These are phyloP conservation scores for Mucuna pruriens DNA, from an alignment of 306 rosid species.

Conservation along the genomic window DNA sequence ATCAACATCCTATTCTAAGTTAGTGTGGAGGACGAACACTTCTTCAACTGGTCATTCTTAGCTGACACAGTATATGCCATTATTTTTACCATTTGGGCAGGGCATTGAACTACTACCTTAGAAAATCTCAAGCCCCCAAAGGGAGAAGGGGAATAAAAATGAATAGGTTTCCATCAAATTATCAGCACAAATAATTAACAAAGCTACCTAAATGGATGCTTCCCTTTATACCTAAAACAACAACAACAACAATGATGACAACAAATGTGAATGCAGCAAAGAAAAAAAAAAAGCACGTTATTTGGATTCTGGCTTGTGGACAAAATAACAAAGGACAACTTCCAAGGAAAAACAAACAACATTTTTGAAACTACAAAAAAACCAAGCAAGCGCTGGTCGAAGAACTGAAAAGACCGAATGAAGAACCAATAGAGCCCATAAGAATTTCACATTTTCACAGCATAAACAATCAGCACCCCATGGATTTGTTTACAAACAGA, in stretches of 20 bases:
- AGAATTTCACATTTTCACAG: no score
- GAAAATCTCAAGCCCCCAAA: neutral
- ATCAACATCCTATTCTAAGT: neutral
- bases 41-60: neutral
- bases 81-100: neutral
- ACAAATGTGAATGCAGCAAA: neutral
- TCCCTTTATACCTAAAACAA: neutral
- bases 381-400: neutral
- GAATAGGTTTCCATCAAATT: neutral
- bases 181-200: neutral
- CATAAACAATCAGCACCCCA: neutral
- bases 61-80: neutral
- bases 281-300: neutral
- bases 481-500: neutral
- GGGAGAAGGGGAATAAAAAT: neutral
- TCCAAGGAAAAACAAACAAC: neutral
- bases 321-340: neutral
- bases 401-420: neutral
- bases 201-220: neutral
- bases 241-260: neutral
- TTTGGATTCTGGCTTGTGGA: neutral
- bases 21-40: neutral
- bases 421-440: no score
- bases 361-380: no score
- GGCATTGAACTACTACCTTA: neutral